Evolutionary conservation across 441 rosid genomes (phyloP).

Genomic region (Euphorbia celastroides): DNA sequence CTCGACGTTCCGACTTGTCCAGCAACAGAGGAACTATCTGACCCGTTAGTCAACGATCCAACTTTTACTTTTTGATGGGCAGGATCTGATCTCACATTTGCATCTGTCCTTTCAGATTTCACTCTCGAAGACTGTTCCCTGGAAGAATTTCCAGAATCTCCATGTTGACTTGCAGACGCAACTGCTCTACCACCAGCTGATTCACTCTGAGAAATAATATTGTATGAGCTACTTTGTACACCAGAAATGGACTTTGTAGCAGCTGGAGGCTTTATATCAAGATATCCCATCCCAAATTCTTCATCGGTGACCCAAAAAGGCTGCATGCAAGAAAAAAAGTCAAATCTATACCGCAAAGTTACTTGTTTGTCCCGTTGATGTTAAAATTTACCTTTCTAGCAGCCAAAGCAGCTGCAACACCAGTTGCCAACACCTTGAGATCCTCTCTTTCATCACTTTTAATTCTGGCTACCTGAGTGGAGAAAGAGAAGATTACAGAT

Average conservation of each 20-base stretch:
- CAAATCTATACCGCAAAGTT: background rate
- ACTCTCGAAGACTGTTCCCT: slow-evolving; percentile 62
- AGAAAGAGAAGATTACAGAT: slow-evolving; percentile 14
- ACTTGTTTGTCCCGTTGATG: background rate
- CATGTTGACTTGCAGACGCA: slow-evolving; percentile 38
- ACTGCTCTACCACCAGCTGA: slow-evolving; percentile 43
- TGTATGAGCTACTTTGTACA: slow-evolving; percentile 46
- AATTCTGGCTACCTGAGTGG: slow-evolving; percentile 78
- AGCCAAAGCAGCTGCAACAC: slow-evolving; percentile 99
- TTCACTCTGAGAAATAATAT: slow-evolving; percentile 51
- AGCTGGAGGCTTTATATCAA: slow-evolving; percentile 75
- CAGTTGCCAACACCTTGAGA: slow-evolving; percentile 98
- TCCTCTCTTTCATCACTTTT: slow-evolving; percentile 98
- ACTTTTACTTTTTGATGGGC: slow-evolving; percentile 61
- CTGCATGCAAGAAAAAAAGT: slow-evolving; percentile 39
- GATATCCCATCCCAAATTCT: slow-evolving; percentile 99
- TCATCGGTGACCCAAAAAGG: slow-evolving; percentile 98
- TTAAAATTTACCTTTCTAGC: slow-evolving; percentile 72
- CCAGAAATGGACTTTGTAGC: slow-evolving; percentile 51
- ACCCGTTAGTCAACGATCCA: slow-evolving; percentile 40
- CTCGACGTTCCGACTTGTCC: slow-evolving; percentile 37
- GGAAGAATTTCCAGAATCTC: slow-evolving; percentile 49
- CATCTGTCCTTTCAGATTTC: slow-evolving; percentile 63
- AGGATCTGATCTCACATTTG: slow-evolving; percentile 56
- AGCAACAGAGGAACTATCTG: slow-evolving; percentile 42